A percentile compares a stretch with the other conserved stretches of the same genome.
These are phyloP conservation scores for Trichosporon ovoides DNA, from an alignment of 1,284 basidiomycete species.

Conservation along the genomic window DNA sequence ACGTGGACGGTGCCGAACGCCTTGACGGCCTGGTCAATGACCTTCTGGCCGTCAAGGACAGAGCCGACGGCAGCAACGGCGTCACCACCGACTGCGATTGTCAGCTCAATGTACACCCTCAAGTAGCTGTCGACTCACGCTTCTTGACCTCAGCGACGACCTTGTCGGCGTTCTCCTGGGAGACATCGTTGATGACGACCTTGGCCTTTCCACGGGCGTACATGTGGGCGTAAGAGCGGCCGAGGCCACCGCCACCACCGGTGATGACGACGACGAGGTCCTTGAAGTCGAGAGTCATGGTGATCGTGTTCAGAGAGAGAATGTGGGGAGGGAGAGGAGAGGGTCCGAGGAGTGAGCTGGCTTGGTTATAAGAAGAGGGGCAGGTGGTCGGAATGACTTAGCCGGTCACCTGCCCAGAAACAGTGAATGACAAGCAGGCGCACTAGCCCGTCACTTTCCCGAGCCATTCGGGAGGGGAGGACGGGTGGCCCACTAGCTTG, in stretches of 20 bases:
- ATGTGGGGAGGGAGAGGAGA: too few relatives aligned
- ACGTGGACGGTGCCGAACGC: slow-evolving; percentile 77
- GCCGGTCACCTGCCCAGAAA: neutral
- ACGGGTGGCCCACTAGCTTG: neutral
- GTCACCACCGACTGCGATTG: slow-evolving; percentile 70
- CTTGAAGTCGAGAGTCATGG: slow-evolving; percentile 58
- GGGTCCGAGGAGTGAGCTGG: neutral
- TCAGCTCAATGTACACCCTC: too few relatives aligned
- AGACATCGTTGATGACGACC: slow-evolving; percentile 94
- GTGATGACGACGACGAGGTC: slow-evolving; percentile 90
- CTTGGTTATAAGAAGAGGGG: neutral
- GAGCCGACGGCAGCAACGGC: slow-evolving; percentile 83
- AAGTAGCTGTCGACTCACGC: slow-evolving; percentile 54
- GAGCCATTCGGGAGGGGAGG: neutral
- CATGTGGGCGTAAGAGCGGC: slow-evolving; percentile 83
- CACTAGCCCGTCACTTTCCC: neutral
- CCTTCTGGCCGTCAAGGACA: slow-evolving; percentile 78
- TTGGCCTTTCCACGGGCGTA: slow-evolving; percentile 88
- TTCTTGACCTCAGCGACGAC: slow-evolving; percentile 84
- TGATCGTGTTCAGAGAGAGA: too few relatives aligned
- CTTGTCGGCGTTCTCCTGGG: slow-evolving; percentile 77
- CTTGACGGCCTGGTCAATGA: slow-evolving; percentile 77
- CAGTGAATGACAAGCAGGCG: too few relatives aligned
- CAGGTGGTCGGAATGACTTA: neutral
- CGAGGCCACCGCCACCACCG: slow-evolving; percentile 91